A percentile compares a stretch with the other conserved stretches of the same genome.
Evolutionary conservation across 306 rosid genomes (phyloP).

Genomic region (Abrus precatorius): DNA sequence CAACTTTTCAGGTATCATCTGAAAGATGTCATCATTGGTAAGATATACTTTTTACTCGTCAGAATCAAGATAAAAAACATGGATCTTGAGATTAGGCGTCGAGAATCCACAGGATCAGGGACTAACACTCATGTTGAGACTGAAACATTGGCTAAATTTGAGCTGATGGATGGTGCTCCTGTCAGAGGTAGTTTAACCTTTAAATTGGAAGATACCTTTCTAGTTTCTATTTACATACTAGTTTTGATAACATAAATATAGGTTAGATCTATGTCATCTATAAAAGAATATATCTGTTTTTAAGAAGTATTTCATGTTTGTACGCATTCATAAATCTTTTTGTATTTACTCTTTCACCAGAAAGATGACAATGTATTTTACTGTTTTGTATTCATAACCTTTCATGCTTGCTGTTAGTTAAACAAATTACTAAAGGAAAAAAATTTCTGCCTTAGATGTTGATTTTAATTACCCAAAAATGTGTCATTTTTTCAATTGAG

Average conservation of each 20-base stretch:
- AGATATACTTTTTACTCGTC: conserved; percentile 96
- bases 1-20: conserved; percentile 84
- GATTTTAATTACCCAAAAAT: neutral
- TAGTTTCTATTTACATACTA: conserved; percentile 8
- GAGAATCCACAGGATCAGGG: conserved; percentile 99
- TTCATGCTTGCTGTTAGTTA: neutral
- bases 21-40: conserved; percentile 95
- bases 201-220: neutral
- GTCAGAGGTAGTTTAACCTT: conserved; percentile 79
- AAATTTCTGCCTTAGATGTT: neutral
- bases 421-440: neutral
- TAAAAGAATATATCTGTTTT: neutral
- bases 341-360: neutral
- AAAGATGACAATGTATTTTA: neutral
- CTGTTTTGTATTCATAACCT: no score
- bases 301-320: neutral
- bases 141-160: conserved; percentile 96
- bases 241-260: neutral
- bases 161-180: conserved; percentile 99
- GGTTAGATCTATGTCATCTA: neutral
- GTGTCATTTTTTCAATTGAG: neutral
- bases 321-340: neutral
- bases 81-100: conserved; percentile 97
- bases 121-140: conserved; percentile 98
- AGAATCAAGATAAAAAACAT: conserved; percentile 98